Evolutionary conservation across 768 basidiomycete genomes (phyloP).

Genomic region (Lactarius sanguifluus): DNA sequence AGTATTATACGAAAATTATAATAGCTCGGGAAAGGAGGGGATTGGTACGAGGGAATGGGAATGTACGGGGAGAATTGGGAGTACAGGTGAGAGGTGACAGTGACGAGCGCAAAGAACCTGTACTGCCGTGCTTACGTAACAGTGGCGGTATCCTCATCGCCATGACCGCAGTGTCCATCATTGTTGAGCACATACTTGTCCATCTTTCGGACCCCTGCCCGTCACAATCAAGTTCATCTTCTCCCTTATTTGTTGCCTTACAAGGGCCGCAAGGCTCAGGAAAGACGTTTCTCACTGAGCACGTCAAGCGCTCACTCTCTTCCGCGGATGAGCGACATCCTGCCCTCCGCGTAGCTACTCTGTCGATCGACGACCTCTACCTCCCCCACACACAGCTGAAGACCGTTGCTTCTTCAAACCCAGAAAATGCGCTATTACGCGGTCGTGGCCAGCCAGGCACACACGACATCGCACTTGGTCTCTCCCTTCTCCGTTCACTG

Average conservation of each 20-base stretch:
- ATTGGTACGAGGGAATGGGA: background rate
- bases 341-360: conserved; percentile 53
- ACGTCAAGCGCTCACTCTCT: conserved; percentile 44
- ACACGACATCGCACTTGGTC: conserved; percentile 75
- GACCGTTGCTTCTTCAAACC: conserved; percentile 52
- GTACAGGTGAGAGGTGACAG: background rate
- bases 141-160: background rate
- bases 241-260: conserved; percentile 79
- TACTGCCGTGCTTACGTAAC: conserved; percentile 7
- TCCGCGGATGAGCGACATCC: conserved; percentile 42
- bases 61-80: background rate
- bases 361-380: conserved; percentile 88
- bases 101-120: background rate
- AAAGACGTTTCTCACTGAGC: conserved; percentile 77
- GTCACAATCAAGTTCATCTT: conserved; percentile 16
- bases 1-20: conserved; percentile 16
- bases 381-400: conserved; percentile 64
- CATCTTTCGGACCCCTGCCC: conserved; percentile 36
- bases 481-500: conserved; percentile 50
- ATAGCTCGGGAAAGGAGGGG: conserved; percentile 3
- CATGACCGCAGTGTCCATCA: conserved; percentile 39
- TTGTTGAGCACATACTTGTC: conserved; percentile 41
- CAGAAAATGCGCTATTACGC: conserved; percentile 63
- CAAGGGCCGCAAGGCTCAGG: conserved; percentile 96
- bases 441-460: conserved; percentile 95